Evolutionary conservation across 2,329 filamentous ascomycete species (phyloP).

Genomic region (Hypoxylon sp.): DNA sequence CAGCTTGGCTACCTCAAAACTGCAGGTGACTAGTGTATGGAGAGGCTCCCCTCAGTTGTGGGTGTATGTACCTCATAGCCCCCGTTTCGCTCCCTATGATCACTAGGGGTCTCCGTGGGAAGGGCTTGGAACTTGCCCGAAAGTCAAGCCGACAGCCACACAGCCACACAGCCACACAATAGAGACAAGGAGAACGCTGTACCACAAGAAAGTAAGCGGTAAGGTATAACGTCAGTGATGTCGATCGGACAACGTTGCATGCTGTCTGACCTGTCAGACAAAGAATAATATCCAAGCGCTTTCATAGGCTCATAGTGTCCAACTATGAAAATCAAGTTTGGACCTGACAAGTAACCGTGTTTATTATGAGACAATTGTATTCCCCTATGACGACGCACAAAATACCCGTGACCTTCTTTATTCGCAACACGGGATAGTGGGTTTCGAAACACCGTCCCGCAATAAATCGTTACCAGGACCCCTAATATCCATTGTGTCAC

Average conservation of each 20-base stretch:
- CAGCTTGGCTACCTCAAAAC: conserved; percentile 21
- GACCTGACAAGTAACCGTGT: conserved; percentile 15
- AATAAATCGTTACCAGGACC: conserved; percentile 11
- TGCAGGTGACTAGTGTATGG: conserved; percentile 2
- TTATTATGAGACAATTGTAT: conserved; percentile 16
- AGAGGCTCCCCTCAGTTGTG: conserved; percentile 10
- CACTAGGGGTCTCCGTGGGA: conserved; percentile 33
- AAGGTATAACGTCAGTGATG: conserved; percentile 30
- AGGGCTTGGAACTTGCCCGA: conserved; percentile 28
- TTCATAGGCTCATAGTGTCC: conserved; percentile 30
- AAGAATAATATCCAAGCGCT: conserved; percentile 17
- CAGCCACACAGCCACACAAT: no score
- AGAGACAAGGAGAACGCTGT: conserved; percentile 2
- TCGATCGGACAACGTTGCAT: conserved; percentile 46
- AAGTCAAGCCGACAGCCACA: conserved; percentile 35
- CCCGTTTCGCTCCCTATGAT: conserved; percentile 28
- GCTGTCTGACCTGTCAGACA: conserved; percentile 32
- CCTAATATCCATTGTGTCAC: conserved; percentile 17
- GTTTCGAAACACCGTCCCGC: conserved; percentile 39
- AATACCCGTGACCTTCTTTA: conserved; percentile 20
- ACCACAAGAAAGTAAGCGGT: conserved; percentile 8
- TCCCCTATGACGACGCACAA: conserved; percentile 32
- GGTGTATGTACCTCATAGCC: conserved; percentile 17
- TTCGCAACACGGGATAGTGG: conserved; percentile 31
- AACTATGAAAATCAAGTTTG: conserved; percentile 20